These are phyloP conservation scores for Kondoa subrosea DNA, from an alignment of 768 basidiomycete genomes.

Conservation along the genomic window DNA sequence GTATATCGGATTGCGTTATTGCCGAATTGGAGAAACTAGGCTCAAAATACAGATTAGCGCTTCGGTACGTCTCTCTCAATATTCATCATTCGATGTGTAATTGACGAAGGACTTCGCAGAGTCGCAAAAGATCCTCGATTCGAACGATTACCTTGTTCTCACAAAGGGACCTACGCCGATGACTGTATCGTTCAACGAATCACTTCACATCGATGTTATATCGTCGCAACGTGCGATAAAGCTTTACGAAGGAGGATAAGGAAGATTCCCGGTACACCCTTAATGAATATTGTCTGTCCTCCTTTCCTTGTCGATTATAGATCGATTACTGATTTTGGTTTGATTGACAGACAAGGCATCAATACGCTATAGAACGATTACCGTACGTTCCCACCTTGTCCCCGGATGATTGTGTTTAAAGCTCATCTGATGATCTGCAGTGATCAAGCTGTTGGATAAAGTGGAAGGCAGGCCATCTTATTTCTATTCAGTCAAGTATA, in stretches of 20 bases:
- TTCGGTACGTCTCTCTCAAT: constrained; percentile 46
- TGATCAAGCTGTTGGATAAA: neutral
- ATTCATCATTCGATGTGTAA: constrained; percentile 6
- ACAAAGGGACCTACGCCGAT: constrained; percentile 94
- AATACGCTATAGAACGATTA: neutral
- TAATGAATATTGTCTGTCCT: constrained; percentile 91
- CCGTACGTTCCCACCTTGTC: neutral
- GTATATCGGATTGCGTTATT: constrained; percentile 98
- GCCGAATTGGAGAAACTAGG: constrained; percentile 96
- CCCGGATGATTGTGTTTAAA: neutral
- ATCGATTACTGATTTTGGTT: constrained; percentile 53
- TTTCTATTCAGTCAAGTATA: too few species aligned
- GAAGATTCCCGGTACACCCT: constrained; percentile 40
- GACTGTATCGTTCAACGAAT: constrained; percentile 96
- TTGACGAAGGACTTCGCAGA: constrained; percentile 36
- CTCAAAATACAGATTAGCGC: constrained; percentile 79
- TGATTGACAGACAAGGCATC: neutral
- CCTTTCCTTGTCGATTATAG: constrained; percentile 87
- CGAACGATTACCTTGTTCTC: constrained; percentile 79
- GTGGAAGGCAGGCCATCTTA: too few species aligned
- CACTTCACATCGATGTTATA: constrained; percentile 83
- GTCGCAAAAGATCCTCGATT: constrained; percentile 94
- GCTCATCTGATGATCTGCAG: neutral
- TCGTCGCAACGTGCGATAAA: constrained; percentile 94
- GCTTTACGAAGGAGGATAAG: constrained; percentile 81